Evolutionary conservation across 2,329 filamentous ascomycete species (phyloP), one percentile per base, ranked within the genome.

Genomic region (Hymenoscyphus scutula): DNA sequence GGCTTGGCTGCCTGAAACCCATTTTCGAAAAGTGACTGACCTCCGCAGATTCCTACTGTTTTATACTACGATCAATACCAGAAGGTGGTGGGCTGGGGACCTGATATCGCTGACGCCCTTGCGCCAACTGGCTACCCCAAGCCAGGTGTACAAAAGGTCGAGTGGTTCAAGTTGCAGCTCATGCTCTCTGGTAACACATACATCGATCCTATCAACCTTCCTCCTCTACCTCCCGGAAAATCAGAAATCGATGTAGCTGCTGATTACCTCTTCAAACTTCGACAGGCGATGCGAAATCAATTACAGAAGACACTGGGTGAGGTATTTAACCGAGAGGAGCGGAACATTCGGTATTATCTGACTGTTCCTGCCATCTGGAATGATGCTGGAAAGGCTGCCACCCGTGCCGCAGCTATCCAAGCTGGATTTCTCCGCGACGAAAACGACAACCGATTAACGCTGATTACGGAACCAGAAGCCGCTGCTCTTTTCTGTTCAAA

Each of bases 331-430:
- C 85, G 95, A 77, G 95, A 98, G 80, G 95, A 98, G 81, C 89
- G 94, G 73, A 98, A 98, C 77, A 99, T 98, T 72, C 87, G 92
- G 71, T 98, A 98, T 79, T 98, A 97, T 77, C 82, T 99, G 71
- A 99, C 95, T 2, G 95, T 99, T n/a, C 95, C 95, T 23, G 95
- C 95, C 70, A 98, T 99, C 71, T 98, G 95, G 95, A 98, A 98
- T 76, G 95, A 98, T 79, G 94, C 95, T 54, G 95, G 93, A 71
- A 99, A 99, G 80, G 95, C 95, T 62, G 95, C 95, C 45, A 98
- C 95, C 15, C 88, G 95, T 79, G 91, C 93, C 17, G 95, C 95
- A 27, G 95, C 95, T 68, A 97, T 98, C 69, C 94, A 98, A 78
- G 95, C 95, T 64, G 95, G 95, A 55, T 98, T 97, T 82, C 83